A percentile compares a stretch with the other conserved stretches of the same genome.
Conservation (phyloP, 2,329 filamentous ascomycete genomes). For the Lasiodiplodia sp. region DNA sequence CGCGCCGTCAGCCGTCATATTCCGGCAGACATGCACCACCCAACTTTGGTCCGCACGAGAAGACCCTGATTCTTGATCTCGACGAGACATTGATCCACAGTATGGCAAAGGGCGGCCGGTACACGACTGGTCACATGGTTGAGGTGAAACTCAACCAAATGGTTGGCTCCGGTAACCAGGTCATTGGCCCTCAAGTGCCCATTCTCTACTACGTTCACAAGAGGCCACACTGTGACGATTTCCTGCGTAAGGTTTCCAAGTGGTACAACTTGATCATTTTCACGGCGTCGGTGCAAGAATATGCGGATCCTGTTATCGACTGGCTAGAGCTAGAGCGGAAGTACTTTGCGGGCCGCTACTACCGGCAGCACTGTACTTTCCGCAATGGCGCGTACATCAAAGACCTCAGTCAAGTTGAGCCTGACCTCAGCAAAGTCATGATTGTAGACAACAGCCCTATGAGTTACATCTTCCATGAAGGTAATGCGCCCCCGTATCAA, state of each 20-base stretch:
- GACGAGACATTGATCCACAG: conserved; percentile 98
- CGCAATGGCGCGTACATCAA: conserved; percentile 98
- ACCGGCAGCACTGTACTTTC: conserved; percentile 96
- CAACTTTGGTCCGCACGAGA: conserved; percentile 63
- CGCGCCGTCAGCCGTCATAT: conserved; percentile 88
- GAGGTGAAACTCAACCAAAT: conserved; percentile 86
- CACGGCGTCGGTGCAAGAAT: conserved; percentile 97
- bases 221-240: conserved; percentile 95
- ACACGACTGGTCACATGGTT: conserved; percentile 98
- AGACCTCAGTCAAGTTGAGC: conserved; percentile 93
- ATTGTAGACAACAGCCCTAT: conserved; percentile 98
- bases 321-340: conserved; percentile 97
- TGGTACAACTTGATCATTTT: conserved; percentile 99
- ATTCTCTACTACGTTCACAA: conserved; percentile 99
- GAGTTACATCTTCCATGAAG: conserved; percentile 98
- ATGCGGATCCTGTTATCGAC: conserved; percentile 98
- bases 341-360: conserved; percentile 92
- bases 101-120: conserved; percentile 93
- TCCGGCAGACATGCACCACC: conserved; percentile 52
- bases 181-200: conserved; percentile 85
- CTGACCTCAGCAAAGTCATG: conserved; percentile 97
- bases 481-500: conserved; percentile 55
- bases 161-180: conserved; percentile 71
- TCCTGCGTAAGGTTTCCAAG: conserved; percentile 89
- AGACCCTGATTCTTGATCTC: conserved; percentile 93